Base-by-base conservation (phyloP, 108 stramenopile genomes). In the Phaeodactylum tricornutum region DNA sequence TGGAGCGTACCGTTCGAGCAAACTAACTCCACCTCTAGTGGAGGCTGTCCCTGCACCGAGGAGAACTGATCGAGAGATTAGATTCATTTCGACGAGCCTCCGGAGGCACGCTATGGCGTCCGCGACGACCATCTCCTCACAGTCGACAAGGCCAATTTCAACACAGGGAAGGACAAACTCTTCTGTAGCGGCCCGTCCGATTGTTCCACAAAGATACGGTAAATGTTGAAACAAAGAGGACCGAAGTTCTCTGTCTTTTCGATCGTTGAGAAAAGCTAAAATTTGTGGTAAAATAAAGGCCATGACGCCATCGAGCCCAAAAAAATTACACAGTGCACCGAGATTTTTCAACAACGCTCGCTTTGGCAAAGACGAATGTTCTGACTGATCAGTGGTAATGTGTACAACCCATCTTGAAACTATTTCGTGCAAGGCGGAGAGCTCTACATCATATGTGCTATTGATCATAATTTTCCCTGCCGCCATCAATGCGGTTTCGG, bases 81-180 rank as follows among this genome's bases (percentile, higher is more conserved):
- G 53, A 4, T 73, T 75, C 42, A 76, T 42, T 3, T 66, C 57
- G 28, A 88, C 48, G 48, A 94, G 62, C 15, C 77, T 33, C 5
- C 65, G 50, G 25, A 94, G 57, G 29, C 84, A 84, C 6, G 24
- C 20, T 3, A 97, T 50, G 17, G 94, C 94, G 26, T 71, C 50
- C 12, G 62, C 64, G 8, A 94, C 65, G 23, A 97, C 98, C 17
- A 62, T 50, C 50, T 96, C 94, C 40, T 84, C 78, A 9, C 70
- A 60, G 61, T 99, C 98, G 27, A 75, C 81, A 6, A 97, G 77
- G 1, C 79, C 88, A 27, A 91, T 90, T 67, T 95, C 95, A 23
- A 99, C 57, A 57, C 92, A 93, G 23, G 96, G 96, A 5, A 96
- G 53, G 40, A 97, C 81, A 69, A 94, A 98, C 45, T 94, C 77